Percentiles rank a stretch among this genome's conserved stretches.
These are phyloP conservation scores for Fusarium sp. DNA, from an alignment of 2,329 filamentous ascomycete species.

Conservation along the genomic window DNA sequence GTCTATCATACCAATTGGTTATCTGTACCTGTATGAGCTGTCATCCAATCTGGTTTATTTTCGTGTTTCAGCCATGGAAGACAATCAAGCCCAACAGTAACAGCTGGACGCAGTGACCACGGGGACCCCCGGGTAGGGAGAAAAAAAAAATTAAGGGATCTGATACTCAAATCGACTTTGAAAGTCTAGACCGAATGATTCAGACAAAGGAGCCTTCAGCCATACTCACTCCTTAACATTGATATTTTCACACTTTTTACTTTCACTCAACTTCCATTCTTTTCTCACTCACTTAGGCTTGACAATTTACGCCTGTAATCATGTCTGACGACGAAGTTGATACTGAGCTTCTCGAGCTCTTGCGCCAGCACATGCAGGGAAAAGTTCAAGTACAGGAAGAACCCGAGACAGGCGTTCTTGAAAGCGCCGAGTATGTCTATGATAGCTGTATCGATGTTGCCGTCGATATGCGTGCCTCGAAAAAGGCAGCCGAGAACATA, in stretches of 20 bases:
- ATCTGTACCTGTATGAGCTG: not conserved
- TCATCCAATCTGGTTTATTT: constrained; percentile 6
- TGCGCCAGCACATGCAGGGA: constrained; percentile 81
- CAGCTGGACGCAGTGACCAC: constrained; percentile 3
- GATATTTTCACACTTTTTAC: not conserved
- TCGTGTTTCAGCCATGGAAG: constrained; percentile 12
- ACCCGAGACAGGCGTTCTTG: constrained; percentile 83
- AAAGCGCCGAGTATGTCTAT: constrained; percentile 86
- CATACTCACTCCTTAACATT: constrained; percentile 24
- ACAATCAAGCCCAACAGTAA: not conserved
- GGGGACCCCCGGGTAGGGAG: constrained; percentile 3
- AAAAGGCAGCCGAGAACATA: constrained; percentile 82
- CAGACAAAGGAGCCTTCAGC: constrained; percentile 27
- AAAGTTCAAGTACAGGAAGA: constrained; percentile 65
- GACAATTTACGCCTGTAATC: not conserved
- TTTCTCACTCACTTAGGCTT: not conserved
- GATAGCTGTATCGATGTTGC: constrained; percentile 94
- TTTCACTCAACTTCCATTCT: not conserved
- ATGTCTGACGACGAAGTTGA: constrained; percentile 96
- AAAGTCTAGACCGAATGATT: constrained; percentile 35
- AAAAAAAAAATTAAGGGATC: constrained; percentile 30
- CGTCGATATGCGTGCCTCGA: constrained; percentile 83
- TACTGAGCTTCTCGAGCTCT: constrained; percentile 84
- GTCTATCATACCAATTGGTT: not conserved
- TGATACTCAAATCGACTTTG: constrained; percentile 18